These are phyloP conservation scores for Puccinellia tenuiflora DNA, from an alignment of 176 grass and related monocot species.

Conservation along the genomic window DNA sequence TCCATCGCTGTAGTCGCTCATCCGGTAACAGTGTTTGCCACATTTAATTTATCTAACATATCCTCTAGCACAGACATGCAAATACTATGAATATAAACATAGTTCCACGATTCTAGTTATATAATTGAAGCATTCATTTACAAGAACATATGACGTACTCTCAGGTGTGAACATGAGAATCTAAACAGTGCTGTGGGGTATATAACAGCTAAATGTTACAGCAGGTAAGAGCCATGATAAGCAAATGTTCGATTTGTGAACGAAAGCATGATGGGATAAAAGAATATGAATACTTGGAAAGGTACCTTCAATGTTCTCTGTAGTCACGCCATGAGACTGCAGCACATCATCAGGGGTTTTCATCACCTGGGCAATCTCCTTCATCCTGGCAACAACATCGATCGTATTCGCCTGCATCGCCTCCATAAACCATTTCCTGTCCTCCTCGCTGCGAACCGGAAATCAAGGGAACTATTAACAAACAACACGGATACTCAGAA, in stretches of 20 bases:
- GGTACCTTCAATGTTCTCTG: slow-evolving; percentile 66
- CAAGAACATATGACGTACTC: too few relatives aligned
- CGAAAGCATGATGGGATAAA: neutral
- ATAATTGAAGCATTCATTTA: neutral
- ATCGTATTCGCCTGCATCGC: slow-evolving; percentile 78
- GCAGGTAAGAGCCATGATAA: neutral
- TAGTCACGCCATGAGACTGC: slow-evolving; percentile 59
- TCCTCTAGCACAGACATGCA: neutral
- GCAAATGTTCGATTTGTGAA: neutral
- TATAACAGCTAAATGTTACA: neutral
- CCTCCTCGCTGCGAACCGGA: slow-evolving; percentile 54
- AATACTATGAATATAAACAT: neutral
- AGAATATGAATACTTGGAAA: neutral
- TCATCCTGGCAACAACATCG: slow-evolving; percentile 79
- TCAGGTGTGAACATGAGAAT: neutral
- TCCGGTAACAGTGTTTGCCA: neutral
- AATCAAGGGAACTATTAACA: neutral
- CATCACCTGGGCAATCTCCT: slow-evolving; percentile 92
- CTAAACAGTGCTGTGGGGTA: neutral
- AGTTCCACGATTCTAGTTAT: neutral
- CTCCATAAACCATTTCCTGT: slow-evolving; percentile 90
- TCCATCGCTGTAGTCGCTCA: too few relatives aligned
- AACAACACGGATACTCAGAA: neutral
- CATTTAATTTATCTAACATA: neutral
- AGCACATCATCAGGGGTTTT: slow-evolving; percentile 78